Evolutionary conservation across 305 asterid species (phyloP).

Genomic region (Fraxinus baroniana): DNA sequence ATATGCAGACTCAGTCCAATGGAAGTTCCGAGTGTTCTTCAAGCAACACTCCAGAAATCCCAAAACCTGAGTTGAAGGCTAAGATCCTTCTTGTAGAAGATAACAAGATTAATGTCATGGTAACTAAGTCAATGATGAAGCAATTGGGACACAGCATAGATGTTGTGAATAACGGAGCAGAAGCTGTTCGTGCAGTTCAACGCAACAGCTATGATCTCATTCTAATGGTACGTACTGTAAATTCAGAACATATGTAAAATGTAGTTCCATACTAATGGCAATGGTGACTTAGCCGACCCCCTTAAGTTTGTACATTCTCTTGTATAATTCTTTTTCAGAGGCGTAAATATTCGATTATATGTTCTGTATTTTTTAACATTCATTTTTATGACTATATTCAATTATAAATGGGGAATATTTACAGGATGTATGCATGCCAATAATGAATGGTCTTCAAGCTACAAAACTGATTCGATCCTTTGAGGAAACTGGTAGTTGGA

Average conservation of each 20-base stretch:
- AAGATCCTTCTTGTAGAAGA: conserved; percentile 90
- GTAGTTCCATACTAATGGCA: not conserved
- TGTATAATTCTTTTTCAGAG: not conserved
- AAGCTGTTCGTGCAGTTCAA: conserved; percentile 74
- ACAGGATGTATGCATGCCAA: conserved; percentile 96
- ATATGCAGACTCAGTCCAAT: conserved; percentile 21
- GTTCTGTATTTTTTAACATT: not conserved
- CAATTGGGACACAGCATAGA: conserved; percentile 65
- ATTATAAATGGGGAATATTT: not conserved
- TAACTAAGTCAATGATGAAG: conserved; percentile 81
- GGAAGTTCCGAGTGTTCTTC: conserved; percentile 49
- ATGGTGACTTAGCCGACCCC: not conserved
- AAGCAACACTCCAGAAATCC: conserved; percentile 34
- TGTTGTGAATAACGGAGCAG: conserved; percentile 69
- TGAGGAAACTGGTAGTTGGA: conserved; percentile 88
- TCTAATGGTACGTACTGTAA: conserved; percentile 56
- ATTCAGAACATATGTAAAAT: not conserved
- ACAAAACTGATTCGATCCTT: conserved; percentile 74
- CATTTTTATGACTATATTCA: not conserved
- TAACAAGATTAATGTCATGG: conserved; percentile 78
- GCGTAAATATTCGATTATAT: not conserved
- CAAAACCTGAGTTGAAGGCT: conserved; percentile 39
- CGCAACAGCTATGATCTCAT: conserved; percentile 52
- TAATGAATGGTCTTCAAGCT: conserved; percentile 89
- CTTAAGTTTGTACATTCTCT: not conserved